These are phyloP conservation scores for Eucalyptus cloeziana DNA, from an alignment of 345 rosid genomes.

Conservation along the genomic window DNA sequence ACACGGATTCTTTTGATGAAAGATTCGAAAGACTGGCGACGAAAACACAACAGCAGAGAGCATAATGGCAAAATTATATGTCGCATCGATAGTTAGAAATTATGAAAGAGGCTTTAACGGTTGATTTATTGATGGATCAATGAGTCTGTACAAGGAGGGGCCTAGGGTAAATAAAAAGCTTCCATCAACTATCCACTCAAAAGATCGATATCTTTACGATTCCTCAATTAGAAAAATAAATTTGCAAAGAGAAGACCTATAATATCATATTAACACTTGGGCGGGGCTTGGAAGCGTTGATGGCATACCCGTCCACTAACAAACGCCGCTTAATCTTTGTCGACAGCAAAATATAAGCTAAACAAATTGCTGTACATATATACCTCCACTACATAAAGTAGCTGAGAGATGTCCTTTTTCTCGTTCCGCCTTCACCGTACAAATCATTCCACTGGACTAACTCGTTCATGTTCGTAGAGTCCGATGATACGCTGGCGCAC, in stretches of 20 bases:
- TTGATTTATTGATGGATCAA: background rate
- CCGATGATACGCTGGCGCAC: conserved; percentile 95
- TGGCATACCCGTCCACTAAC: background rate
- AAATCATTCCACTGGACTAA: conserved; percentile 93
- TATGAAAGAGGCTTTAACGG: background rate
- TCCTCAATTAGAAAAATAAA: background rate
- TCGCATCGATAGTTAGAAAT: background rate
- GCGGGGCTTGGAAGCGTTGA: background rate
- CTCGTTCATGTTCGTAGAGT: conserved; percentile 88
- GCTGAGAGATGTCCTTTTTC: conserved; percentile 81
- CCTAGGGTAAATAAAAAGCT: background rate
- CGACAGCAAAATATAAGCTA: background rate
- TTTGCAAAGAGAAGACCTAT: background rate
- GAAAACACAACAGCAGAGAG: background rate
- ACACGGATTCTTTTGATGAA: background rate
- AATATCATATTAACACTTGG: background rate
- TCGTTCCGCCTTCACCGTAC: conserved; percentile 98
- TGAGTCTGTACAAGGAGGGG: background rate
- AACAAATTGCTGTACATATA: background rate
- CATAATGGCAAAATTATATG: background rate
- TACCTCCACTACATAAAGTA: conserved; percentile 78
- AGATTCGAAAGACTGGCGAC: background rate
- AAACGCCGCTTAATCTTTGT: background rate
- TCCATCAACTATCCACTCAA: background rate
- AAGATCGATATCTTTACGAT: background rate